Percentiles rank a stretch among this genome's conserved stretches.
phyloP scores from a whole-genome alignment of 345 rosid species.

The Salix viminalis region DNA sequence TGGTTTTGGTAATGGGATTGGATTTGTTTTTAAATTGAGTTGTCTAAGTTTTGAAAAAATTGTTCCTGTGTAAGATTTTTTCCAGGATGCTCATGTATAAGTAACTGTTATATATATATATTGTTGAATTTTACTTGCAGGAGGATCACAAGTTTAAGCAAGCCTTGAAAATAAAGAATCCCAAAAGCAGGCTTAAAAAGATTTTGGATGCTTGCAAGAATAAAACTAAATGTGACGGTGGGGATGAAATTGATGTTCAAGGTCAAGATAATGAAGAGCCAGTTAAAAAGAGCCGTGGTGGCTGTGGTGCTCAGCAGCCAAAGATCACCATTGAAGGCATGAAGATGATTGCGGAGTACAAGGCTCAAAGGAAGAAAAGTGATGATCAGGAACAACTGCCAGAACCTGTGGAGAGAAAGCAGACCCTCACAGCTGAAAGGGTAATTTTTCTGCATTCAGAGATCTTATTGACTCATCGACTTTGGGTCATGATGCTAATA shows the following conservation, averaged over 20 bases:
- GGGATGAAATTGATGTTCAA: conserved; percentile 68
- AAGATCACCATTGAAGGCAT: conserved; percentile 89
- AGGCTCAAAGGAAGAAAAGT: conserved; percentile 63
- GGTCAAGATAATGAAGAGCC: conserved; percentile 68
- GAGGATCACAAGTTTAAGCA: conserved; percentile 94
- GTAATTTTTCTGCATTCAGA: conserved; percentile 26
- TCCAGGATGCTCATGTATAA: not conserved
- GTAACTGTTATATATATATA: not conserved
- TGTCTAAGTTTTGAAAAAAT: too few relatives aligned
- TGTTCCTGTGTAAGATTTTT: too few relatives aligned
- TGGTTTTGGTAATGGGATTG: too few relatives aligned
- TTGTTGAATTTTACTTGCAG: conserved; percentile 39
- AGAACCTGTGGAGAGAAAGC: conserved; percentile 91
- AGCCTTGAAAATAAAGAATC: conserved; percentile 88
- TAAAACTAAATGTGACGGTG: conserved; percentile 84
- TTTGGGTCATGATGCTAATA: conserved; percentile 5
- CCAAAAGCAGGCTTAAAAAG: conserved; percentile 81
- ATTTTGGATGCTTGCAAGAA: conserved; percentile 87
- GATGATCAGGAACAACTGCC: conserved; percentile 94
- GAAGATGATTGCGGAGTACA: conserved; percentile 93
- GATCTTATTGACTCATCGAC: not conserved
- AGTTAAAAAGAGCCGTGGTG: conserved; percentile 74
- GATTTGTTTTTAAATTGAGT: too few relatives aligned
- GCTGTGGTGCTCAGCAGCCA: conserved; percentile 94
- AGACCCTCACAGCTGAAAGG: conserved; percentile 90